Evolutionary conservation across 2,329 filamentous ascomycete species (phyloP), one percentile per base, ranked within the genome.

Genomic region (Akanthomyces muscarius): DNA sequence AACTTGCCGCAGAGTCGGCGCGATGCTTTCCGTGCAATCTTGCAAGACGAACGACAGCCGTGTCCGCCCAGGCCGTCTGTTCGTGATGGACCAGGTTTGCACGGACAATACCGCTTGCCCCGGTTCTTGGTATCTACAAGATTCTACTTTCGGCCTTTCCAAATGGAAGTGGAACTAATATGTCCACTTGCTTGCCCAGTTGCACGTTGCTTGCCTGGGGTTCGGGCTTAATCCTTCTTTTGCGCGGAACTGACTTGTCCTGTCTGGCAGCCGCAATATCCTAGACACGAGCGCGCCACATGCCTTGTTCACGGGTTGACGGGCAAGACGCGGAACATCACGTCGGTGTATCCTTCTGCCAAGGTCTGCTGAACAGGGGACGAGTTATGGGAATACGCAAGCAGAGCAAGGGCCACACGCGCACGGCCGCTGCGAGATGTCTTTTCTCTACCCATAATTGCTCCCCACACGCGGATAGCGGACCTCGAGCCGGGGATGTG

Each of bases 391-490:
- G 51, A 33, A 41, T 41, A 54, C 25, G 44, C 56, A 51, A 28
- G 45, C 14, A 25, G 33, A 23, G 42, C 44, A 18, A 50, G 21
- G 23, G 45, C 23, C 21, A 30, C 33, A n/a, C 14, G 56, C 47
- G 56, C 56, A 60, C 56, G 56, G 56, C 42, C 21, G 47, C 56
- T 13, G 33, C 45, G 33, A 41, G 45, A 59, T 51, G 51, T 52
- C 7, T 50, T 28, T 28, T 38, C 36, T 38, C 23, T 50, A 21
- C 23, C 51, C 50, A 53, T 48, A 50, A 59, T 38, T 11, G 36
- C 56, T 41, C 56, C 45, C 56, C 56, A 60, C 23, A 60, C 45
- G 56, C 56, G 56, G 56, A 50, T 51, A 33, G 47, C 56, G 56
- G 56, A 51, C 56, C 21, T 13, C 4, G 21, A 36, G 18, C 56